phyloP scores from a whole-genome alignment of 495 filamentous ascomycete species.

The Penicillium tannophilum region DNA sequence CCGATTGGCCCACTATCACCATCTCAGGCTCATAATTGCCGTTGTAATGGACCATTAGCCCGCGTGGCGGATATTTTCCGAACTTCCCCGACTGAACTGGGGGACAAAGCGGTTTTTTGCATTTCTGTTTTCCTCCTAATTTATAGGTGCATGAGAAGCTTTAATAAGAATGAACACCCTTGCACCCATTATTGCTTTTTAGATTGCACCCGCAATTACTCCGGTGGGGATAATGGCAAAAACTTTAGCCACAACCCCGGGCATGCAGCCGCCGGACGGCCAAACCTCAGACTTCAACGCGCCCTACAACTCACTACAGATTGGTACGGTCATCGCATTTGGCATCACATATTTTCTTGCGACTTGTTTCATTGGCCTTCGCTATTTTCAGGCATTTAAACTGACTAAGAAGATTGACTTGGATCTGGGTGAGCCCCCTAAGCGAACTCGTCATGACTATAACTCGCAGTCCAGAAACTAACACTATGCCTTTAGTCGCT shows the following conservation, averaged over 20 bases:
- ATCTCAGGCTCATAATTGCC: neutral
- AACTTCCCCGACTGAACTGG: neutral
- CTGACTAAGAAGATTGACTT: constrained; percentile 24
- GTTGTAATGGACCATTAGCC: no score
- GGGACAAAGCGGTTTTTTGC: no score
- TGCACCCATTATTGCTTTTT: no score
- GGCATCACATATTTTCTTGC: constrained; percentile 18
- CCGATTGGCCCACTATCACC: no score
- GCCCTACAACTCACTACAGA: constrained; percentile 25
- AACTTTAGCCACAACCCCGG: constrained; percentile 18
- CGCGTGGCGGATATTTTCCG: neutral
- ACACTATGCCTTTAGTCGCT: constrained; percentile 9
- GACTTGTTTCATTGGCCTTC: constrained; percentile 16
- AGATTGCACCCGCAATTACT: neutral
- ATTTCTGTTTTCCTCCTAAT: no score
- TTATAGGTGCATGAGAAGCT: no score
- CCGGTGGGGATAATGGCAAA: neutral
- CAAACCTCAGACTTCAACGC: constrained; percentile 20
- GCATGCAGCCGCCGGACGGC: constrained; percentile 21
- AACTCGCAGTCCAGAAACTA: constrained; percentile 3
- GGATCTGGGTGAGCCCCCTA: constrained; percentile 12
- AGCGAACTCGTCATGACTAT: neutral
- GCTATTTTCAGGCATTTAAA: constrained; percentile 28
- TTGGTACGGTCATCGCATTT: constrained; percentile 22
- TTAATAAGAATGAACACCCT: no score